phyloP scores from a whole-genome alignment of 2,329 filamentous ascomycete species.

The Xylaria digitata region DNA sequence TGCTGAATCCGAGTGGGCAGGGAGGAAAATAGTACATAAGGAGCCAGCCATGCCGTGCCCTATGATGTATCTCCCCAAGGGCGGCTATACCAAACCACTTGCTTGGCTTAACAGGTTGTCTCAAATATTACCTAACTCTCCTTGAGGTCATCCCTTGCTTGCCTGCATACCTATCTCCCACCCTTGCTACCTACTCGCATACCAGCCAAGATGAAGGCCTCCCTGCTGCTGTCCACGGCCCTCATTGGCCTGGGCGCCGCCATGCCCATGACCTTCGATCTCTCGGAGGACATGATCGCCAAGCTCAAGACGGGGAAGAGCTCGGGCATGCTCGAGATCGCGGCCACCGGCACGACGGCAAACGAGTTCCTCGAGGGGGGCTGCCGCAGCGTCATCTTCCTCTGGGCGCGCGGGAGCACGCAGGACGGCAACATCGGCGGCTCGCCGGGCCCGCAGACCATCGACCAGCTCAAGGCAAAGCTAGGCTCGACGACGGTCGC shows the following conservation, averaged over 20 bases:
- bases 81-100: conserved; percentile 6
- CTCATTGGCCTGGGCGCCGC: conserved; percentile 35
- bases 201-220: conserved; percentile 39
- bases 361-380: conserved; percentile 53
- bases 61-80: background rate
- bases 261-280: conserved; percentile 37
- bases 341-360: conserved; percentile 38
- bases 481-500: conserved; percentile 40
- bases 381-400: conserved; percentile 54
- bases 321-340: conserved; percentile 6
- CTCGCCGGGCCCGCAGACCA: conserved; percentile 53
- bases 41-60: background rate
- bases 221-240: conserved; percentile 32
- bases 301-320: conserved; percentile 32
- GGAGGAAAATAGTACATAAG: conserved; percentile 5
- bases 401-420: conserved; percentile 55
- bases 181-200: background rate
- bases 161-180: background rate
- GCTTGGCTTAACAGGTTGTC: conserved; percentile 13
- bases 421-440: conserved; percentile 54
- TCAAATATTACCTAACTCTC: background rate
- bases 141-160: background rate
- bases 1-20: background rate
- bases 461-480: conserved; percentile 63
- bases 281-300: conserved; percentile 31